phyloP scores from a whole-genome alignment of 495 filamentous ascomycete genomes.

The Podospora didyma region DNA sequence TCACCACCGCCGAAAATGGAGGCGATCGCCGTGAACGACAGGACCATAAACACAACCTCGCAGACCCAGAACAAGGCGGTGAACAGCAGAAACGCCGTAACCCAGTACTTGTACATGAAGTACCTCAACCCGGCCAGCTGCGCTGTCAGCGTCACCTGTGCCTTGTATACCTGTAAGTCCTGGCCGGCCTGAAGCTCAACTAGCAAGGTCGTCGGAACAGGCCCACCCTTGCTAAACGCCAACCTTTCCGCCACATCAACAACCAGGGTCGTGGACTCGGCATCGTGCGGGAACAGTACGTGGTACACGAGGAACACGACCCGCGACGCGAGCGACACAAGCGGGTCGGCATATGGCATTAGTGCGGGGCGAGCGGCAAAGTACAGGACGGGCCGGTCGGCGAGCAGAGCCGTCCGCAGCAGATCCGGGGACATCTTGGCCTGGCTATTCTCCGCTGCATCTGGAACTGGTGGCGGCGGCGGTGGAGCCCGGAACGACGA shows the following conservation, averaged over 20 bases:
- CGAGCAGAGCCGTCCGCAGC: conserved; percentile 13
- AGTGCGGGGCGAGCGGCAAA: conserved; percentile 34
- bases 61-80: conserved; percentile 68
- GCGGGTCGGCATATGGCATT: conserved; percentile 36
- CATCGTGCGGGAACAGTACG: conserved; percentile 28
- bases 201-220: conserved; percentile 53
- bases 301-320: conserved; percentile 42
- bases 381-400: conserved; percentile 29
- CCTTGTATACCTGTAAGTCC: conserved; percentile 70
- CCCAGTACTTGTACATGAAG: conserved; percentile 78
- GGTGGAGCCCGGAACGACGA: not conserved
- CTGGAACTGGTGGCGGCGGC: not conserved
- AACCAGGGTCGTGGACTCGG: conserved; percentile 52
- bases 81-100: conserved; percentile 63
- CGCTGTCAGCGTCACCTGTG: conserved; percentile 63
- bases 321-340: conserved; percentile 34
- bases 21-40: conserved; percentile 16
- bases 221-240: conserved; percentile 55
- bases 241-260: conserved; percentile 70
- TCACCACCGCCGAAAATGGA: not conserved
- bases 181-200: conserved; percentile 65
- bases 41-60: conserved; percentile 57
- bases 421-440: conserved; percentile 1
- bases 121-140: conserved; percentile 72
- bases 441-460: not conserved